These are phyloP conservation scores for Trichoderma breve DNA, from an alignment of 2,329 filamentous ascomycete species.

Conservation along the genomic window DNA sequence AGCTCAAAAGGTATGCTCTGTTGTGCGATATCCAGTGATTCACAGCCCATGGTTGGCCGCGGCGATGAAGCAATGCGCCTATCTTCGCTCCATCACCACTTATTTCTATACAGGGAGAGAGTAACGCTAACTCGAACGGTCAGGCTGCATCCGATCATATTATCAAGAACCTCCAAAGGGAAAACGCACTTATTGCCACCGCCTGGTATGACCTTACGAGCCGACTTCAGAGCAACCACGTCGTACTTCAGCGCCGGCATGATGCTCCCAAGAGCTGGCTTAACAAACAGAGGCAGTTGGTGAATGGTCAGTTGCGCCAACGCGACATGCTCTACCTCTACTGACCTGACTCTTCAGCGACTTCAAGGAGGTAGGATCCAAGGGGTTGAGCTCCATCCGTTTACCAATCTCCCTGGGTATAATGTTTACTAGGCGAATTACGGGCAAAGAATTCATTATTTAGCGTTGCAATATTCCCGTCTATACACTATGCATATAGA, in stretches of 20 bases:
- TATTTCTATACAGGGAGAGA: background rate
- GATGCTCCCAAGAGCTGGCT: conserved; percentile 80
- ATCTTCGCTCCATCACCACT: background rate
- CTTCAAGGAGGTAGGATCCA: conserved; percentile 46
- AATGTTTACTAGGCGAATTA: background rate
- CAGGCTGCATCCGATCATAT: conserved; percentile 53
- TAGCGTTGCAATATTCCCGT: background rate
- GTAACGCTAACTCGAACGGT: background rate
- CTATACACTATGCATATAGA: background rate
- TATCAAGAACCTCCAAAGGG: conserved; percentile 69
- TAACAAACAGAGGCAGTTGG: conserved; percentile 74
- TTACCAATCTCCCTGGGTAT: background rate
- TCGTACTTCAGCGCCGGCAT: conserved; percentile 70
- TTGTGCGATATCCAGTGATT: conserved; percentile 6
- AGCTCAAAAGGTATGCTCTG: conserved; percentile 51
- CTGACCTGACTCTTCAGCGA: conserved; percentile 43
- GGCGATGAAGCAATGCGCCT: background rate
- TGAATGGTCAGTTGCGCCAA: conserved; percentile 55
- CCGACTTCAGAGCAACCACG: conserved; percentile 78
- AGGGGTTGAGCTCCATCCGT: conserved; percentile 30
- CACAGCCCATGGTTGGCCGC: background rate
- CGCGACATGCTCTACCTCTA: conserved; percentile 45
- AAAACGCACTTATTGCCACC: conserved; percentile 75
- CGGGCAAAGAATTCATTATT: background rate
- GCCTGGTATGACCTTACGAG: conserved; percentile 83